phyloP scores from a whole-genome alignment of 108 stramenopile genomes.

The Pseudonitzschia multiseries region DNA sequence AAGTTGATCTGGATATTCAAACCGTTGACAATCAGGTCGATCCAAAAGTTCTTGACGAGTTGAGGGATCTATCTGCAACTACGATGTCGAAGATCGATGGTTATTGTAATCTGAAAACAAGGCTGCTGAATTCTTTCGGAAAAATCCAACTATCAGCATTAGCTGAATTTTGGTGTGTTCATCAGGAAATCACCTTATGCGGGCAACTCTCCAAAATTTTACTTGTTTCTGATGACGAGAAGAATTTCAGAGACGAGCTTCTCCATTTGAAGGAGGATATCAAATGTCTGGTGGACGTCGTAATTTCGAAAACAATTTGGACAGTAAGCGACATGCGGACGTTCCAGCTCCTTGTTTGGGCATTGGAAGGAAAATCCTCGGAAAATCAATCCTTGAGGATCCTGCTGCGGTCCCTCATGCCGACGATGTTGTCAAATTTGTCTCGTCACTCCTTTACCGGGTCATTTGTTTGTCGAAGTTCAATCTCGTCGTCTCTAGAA shows the following conservation, averaged over 20 bases:
- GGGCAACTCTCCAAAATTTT: conserved; percentile 39
- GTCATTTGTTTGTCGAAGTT: conserved; percentile 53
- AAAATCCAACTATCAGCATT: conserved; percentile 67
- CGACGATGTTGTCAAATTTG: conserved; percentile 50
- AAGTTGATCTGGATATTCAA: conserved; percentile 57
- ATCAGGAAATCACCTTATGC: conserved; percentile 52
- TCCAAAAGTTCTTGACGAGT: conserved; percentile 48
- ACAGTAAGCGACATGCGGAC: conserved; percentile 67
- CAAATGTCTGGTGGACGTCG: conserved; percentile 39
- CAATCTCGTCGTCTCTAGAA: conserved; percentile 41
- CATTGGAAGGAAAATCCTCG: conserved; percentile 47
- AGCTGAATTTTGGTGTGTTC: conserved; percentile 63
- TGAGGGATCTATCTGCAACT: conserved; percentile 21
- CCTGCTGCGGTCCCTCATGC: conserved; percentile 47
- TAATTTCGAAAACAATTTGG: conserved; percentile 47
- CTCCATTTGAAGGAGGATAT: conserved; percentile 18
- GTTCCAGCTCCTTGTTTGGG: conserved; percentile 87
- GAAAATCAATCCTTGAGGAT: conserved; percentile 32
- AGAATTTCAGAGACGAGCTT: background rate
- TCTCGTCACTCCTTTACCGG: conserved; percentile 59
- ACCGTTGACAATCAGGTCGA: conserved; percentile 66
- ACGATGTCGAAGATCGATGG: conserved; percentile 11
- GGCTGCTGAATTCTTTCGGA: conserved; percentile 44
- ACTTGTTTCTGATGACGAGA: conserved; percentile 15
- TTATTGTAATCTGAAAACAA: conserved; percentile 6